Conservation (phyloP, 345 rosid genomes). For the Noccaea bulbosa region DNA sequence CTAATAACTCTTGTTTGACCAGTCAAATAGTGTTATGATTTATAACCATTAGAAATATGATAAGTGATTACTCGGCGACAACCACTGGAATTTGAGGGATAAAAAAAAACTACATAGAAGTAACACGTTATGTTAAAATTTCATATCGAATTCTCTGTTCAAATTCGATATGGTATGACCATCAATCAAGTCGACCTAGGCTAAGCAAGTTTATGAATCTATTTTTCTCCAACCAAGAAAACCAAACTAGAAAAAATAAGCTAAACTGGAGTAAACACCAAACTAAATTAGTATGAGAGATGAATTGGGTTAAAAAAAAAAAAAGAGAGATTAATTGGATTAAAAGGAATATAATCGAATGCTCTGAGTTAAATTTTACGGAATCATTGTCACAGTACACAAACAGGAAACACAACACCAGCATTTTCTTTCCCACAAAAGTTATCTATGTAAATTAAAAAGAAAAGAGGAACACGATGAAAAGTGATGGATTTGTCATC, state of each 20-base stretch:
- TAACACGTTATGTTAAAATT: no score
- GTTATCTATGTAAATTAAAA: conserved; percentile 31
- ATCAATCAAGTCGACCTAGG: no score
- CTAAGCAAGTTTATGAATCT: no score
- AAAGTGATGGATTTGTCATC: conserved; percentile 31
- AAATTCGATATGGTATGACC: no score
- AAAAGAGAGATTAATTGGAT: neutral
- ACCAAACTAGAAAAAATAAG: neutral
- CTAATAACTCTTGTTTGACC: no score
- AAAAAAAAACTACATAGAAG: no score
- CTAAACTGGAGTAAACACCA: neutral
- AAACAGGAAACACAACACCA: conserved; percentile 35
- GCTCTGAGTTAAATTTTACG: conserved; percentile 5
- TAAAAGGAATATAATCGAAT: conserved; percentile 1
- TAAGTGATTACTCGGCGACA: no score
- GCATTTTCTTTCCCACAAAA: conserved; percentile 34
- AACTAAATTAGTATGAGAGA: neutral
- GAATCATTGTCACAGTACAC: conserved; percentile 41
- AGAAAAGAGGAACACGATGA: conserved; percentile 35
- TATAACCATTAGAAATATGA: no score
- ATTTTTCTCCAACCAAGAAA: no score
- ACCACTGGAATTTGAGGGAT: no score
- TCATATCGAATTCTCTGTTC: no score
- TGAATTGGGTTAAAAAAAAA: neutral
- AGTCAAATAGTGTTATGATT: no score